phyloP scores from a whole-genome alignment of 2,329 filamentous ascomycete species.

The Cryphonectria nitschkei region DNA sequence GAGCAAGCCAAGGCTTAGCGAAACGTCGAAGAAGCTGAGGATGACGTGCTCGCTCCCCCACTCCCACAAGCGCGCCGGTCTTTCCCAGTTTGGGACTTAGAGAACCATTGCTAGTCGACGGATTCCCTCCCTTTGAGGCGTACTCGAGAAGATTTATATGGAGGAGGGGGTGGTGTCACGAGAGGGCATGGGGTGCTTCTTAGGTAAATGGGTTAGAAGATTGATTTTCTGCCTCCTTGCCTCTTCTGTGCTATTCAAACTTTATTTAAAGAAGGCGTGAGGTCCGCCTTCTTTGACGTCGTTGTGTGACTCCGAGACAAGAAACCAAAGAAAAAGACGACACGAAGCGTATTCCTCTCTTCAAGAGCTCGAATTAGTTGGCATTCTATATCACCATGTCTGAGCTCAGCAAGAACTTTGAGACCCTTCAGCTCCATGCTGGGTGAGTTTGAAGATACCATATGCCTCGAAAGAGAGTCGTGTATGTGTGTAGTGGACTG shows the following conservation, averaged over 20 bases:
- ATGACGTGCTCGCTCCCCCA: slow-evolving; percentile 29
- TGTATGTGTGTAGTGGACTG: not conserved
- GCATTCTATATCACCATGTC: slow-evolving; percentile 41
- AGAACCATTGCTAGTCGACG: not conserved
- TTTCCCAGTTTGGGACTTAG: slow-evolving; percentile 10
- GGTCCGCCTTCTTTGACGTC: not conserved
- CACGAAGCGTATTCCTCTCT: not conserved
- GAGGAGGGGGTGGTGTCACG: not conserved
- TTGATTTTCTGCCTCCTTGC: slow-evolving; percentile 3
- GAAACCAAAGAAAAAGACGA: too few species aligned
- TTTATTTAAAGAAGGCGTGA: not conserved
- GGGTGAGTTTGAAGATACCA: slow-evolving; percentile 57
- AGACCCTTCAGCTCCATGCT: slow-evolving; percentile 85
- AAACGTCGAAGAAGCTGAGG: slow-evolving; percentile 11
- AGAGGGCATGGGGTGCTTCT: slow-evolving; percentile 5
- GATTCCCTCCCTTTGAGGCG: slow-evolving; percentile 7
- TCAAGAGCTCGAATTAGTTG: not conserved
- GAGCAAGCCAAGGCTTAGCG: too few species aligned
- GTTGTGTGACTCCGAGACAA: not conserved
- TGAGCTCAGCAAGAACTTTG: slow-evolving; percentile 67
- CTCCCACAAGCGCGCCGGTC: slow-evolving; percentile 16
- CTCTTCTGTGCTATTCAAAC: not conserved
- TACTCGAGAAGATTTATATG: not conserved
- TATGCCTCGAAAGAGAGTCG: not conserved
- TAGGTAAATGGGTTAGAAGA: slow-evolving; percentile 15